Evolutionary conservation across 495 filamentous ascomycete genomes (phyloP).

Genomic region (Neurospora cerealis): DNA sequence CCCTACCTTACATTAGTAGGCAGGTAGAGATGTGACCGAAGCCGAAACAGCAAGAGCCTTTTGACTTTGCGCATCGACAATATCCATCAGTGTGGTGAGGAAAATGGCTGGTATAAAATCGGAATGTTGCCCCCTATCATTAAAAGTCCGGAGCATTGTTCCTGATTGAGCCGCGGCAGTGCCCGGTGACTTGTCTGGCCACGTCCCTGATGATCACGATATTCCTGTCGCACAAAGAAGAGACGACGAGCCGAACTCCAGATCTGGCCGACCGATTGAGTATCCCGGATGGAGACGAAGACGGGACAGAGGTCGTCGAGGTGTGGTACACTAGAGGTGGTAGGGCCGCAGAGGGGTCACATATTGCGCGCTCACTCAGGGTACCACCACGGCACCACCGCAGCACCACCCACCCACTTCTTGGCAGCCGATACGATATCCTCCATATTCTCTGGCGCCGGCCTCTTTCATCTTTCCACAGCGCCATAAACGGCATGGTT

Average conservation of each 20-base stretch:
- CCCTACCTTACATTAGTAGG: neutral
- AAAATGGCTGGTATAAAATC: neutral
- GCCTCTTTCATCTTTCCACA: neutral
- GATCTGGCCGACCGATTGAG: neutral
- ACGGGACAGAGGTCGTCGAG: neutral
- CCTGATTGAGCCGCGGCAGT: neutral
- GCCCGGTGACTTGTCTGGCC: neutral
- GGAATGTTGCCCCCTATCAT: neutral
- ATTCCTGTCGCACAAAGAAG: neutral
- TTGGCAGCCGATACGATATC: neutral
- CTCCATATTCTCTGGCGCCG: neutral
- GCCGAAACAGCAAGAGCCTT: neutral
- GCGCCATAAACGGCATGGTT: neutral
- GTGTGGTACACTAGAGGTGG: neutral
- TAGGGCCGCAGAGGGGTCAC: neutral
- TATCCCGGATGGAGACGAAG: neutral
- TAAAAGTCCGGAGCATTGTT: neutral
- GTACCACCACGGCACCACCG: neutral
- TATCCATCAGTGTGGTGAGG: neutral
- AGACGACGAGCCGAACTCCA: neutral
- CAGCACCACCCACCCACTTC: neutral
- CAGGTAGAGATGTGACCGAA: neutral
- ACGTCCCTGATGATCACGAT: neutral
- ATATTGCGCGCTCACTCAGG: neutral
- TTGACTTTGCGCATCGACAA: neutral